Conservation (phyloP, 257 asterid genomes). For the Anisodus tanguticus region DNA sequence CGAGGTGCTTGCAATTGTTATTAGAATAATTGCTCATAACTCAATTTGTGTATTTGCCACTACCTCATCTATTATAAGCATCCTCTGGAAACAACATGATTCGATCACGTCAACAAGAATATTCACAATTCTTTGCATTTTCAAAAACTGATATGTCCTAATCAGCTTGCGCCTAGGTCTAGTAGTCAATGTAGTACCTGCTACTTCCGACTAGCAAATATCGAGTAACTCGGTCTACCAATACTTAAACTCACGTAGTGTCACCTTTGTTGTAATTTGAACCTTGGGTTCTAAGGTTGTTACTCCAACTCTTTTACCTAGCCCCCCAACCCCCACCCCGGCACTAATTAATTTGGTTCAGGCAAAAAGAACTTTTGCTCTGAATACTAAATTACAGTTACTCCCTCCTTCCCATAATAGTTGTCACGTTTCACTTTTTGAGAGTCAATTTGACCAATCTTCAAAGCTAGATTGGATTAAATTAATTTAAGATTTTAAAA, state of each 20-base stretch:
- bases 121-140: neutral
- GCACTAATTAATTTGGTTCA: neutral
- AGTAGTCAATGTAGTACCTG: neutral
- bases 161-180: neutral
- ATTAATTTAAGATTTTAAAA: too few relatives aligned
- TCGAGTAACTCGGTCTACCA: neutral
- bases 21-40: neutral
- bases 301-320: neutral
- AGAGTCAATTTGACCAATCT: too few relatives aligned
- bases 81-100: neutral
- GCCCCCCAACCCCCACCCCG: fast-evolving
- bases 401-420: too few relatives aligned
- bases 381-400: neutral
- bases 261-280: neutral
- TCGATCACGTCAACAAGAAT: neutral
- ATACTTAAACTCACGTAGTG: neutral
- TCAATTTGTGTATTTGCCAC: neutral
- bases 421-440: too few relatives aligned
- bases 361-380: neutral
- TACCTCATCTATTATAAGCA: neutral
- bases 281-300: neutral
- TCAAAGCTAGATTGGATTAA: too few relatives aligned
- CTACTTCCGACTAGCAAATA: neutral
- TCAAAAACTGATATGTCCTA: neutral
- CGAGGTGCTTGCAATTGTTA: neutral